Percentiles rank a stretch among this genome's conserved stretches.
Conservation (phyloP, 2,329 filamentous ascomycete species). For the Aspergillus cejpii region DNA sequence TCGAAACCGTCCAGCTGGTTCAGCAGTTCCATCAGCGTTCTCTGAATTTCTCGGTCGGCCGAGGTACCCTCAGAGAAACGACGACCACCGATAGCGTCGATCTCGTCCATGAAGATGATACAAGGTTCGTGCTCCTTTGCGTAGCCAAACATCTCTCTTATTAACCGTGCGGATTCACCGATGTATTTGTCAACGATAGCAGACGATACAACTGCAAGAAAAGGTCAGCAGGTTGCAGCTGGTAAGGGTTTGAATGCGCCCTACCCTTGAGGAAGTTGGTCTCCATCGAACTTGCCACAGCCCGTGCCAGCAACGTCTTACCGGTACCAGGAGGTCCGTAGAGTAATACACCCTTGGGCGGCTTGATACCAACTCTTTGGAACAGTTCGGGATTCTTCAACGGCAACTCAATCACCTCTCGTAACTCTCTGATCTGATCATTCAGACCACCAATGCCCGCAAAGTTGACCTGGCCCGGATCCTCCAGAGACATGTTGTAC, state of each 20-base stretch:
- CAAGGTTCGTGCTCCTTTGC: constrained; percentile 99
- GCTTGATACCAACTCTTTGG: constrained; percentile 94
- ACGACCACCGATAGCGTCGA: constrained; percentile 94
- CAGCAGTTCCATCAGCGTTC: constrained; percentile 95
- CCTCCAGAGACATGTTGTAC: constrained; percentile 99
- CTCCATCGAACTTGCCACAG: constrained; percentile 91
- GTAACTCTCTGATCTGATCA: constrained; percentile 93
- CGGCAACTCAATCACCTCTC: constrained; percentile 95
- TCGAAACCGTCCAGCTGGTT: constrained; percentile 99
- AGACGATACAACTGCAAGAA: constrained; percentile 75
- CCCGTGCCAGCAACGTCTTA: constrained; percentile 89
- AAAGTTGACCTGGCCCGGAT: constrained; percentile 96
- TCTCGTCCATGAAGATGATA: constrained; percentile 99
- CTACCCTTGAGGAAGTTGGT: constrained; percentile 97
- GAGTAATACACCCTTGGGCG: constrained; percentile 90
- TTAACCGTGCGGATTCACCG: constrained; percentile 91
- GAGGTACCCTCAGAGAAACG: constrained; percentile 96
- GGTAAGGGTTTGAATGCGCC: constrained; percentile 13
- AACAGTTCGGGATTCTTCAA: constrained; percentile 99
- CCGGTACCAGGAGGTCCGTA: constrained; percentile 96
- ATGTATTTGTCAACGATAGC: constrained; percentile 99
- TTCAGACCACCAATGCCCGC: constrained; percentile 95
- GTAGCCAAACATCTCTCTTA: constrained; percentile 99
- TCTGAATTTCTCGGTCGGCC: constrained; percentile 95
- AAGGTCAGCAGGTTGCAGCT: constrained; percentile 4